These are phyloP conservation scores for Glomus cerebriforme DNA, from an alignment of 192 early-diverging fungal genomes.

Conservation along the genomic window DNA sequence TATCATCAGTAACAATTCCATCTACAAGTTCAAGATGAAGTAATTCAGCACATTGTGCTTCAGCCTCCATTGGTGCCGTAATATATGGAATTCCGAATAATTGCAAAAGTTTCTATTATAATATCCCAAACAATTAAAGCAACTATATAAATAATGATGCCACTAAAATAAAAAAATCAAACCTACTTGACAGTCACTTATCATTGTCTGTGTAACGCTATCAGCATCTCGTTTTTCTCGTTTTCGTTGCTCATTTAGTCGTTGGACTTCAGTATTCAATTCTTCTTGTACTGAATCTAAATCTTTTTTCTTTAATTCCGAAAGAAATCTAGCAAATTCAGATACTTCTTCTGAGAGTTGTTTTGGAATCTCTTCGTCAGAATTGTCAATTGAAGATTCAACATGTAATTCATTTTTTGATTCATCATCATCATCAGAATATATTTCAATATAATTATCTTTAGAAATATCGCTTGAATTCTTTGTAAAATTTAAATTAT, in stretches of 20 bases:
- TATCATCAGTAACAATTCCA: slow-evolving; percentile 96
- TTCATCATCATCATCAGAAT: slow-evolving; percentile 25
- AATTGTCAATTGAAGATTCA: slow-evolving; percentile 39
- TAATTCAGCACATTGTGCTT: slow-evolving; percentile 91
- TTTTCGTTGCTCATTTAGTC: slow-evolving; percentile 50
- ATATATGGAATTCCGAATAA: slow-evolving; percentile 96
- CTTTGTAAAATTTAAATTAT: background rate
- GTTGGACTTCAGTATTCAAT: slow-evolving; percentile 55
- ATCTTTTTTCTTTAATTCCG: slow-evolving; percentile 47
- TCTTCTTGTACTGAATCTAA: slow-evolving; percentile 43
- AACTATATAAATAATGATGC: background rate
- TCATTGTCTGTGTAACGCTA: slow-evolving; percentile 71
- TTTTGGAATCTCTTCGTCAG: slow-evolving; percentile 50
- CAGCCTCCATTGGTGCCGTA: slow-evolving; percentile 94
- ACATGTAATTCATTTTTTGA: slow-evolving; percentile 33
- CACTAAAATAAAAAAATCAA: background rate
- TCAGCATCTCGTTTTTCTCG: slow-evolving; percentile 62
- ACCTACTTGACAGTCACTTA: slow-evolving; percentile 65
- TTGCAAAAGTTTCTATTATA: slow-evolving; percentile 67
- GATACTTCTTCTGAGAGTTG: slow-evolving; percentile 50
- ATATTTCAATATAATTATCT: background rate
- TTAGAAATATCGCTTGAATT: background rate
- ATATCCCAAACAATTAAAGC: background rate
- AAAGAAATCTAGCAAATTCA: slow-evolving; percentile 70
- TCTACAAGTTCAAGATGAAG: slow-evolving; percentile 70